A percentile compares a stretch with the other conserved stretches of the same genome.
phyloP scores from a whole-genome alignment of 805 yeast species.

The Starmerella bacillaris region DNA sequence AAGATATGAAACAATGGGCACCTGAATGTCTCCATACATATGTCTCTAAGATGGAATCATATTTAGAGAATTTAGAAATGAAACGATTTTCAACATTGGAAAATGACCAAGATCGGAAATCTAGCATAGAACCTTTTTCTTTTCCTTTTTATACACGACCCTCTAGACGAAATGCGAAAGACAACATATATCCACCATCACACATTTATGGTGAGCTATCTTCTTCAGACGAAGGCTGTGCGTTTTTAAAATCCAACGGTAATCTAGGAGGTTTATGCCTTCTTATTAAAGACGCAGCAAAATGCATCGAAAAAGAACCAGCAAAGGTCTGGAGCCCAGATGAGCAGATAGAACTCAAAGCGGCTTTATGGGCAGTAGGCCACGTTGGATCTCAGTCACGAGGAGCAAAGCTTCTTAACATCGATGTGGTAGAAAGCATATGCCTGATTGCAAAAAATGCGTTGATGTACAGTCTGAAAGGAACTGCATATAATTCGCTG shows the following conservation, averaged over 20 bases:
- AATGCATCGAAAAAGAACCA: not conserved
- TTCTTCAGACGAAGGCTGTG: conserved; percentile 63
- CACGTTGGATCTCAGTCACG: conserved; percentile 53
- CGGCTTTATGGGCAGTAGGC: conserved; percentile 76
- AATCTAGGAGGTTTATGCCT: conserved; percentile 19
- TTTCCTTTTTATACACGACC: conserved; percentile 11
- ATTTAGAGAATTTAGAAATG: conserved; percentile 13
- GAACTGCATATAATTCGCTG: conserved; percentile 58
- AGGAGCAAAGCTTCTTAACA: conserved; percentile 42
- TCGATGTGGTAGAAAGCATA: conserved; percentile 32
- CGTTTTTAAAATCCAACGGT: conserved; percentile 36
- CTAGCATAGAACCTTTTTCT: conserved; percentile 5
- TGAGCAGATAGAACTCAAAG: conserved; percentile 36
- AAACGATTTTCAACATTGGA: not conserved
- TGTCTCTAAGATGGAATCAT: conserved; percentile 22
- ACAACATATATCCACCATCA: conserved; percentile 25
- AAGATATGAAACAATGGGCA: conserved; percentile 54
- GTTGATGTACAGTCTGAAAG: conserved; percentile 43
- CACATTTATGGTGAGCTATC: conserved; percentile 71
- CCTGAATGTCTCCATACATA: conserved; percentile 23
- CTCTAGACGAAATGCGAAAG: conserved; percentile 3
- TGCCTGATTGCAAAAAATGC: conserved; percentile 32
- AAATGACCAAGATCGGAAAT: not conserved
- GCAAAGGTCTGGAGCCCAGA: conserved; percentile 14
- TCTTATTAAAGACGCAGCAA: conserved; percentile 4